Evolutionary conservation across 2,329 filamentous ascomycete species (phyloP), one percentile per base, ranked within the genome.

Genomic region (Alternaria viburni): DNA sequence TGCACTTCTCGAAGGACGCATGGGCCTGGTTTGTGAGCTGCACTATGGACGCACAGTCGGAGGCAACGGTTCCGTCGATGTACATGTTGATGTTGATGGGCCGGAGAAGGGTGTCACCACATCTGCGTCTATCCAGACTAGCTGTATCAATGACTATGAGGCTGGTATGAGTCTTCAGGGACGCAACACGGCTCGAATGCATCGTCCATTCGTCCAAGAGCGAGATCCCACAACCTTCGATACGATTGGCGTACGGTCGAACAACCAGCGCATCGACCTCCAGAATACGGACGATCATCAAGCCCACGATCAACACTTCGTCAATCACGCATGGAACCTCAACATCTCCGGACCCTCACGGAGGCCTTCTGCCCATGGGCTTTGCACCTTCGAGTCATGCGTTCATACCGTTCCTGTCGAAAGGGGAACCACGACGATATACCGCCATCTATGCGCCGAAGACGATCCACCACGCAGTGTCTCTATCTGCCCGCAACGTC

Each of bases 401-500:
- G 13, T 21, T 28, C 58, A 64, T 9, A 59, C 12, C n/a, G 69
- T 79, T 23, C 76, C 75, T 2, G 50, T 76, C 43, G 77, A 79
- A 21, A 70, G 62, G 13, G 77, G 68, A 36, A 73, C 56, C 61
- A 83, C 55, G 69, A 84, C 59, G 68, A 75, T 82, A 70, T 86
- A 84, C 70, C 81, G 83, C 44, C 82, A 86, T 64, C 72, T 91
- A 44, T 90, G 89, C 71, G 87, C 85, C 2, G 78, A 85, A 41
- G 86, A 90, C 57, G 88, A 90, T 65, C 86, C 86, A 15, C 89
- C 89, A 12, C 84, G 86, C n/a, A 89, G 87, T 43, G 85, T 91
- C 10, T 86, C 89, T 0, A 86, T 91, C 32, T 90, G 87, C 68
- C 89, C 89, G n/a, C 86, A 89, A 61, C 83, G 87, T 49, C 84